Base-by-base conservation (phyloP, 108 stramenopile genomes). In the Cyclotella baltica region DNA sequence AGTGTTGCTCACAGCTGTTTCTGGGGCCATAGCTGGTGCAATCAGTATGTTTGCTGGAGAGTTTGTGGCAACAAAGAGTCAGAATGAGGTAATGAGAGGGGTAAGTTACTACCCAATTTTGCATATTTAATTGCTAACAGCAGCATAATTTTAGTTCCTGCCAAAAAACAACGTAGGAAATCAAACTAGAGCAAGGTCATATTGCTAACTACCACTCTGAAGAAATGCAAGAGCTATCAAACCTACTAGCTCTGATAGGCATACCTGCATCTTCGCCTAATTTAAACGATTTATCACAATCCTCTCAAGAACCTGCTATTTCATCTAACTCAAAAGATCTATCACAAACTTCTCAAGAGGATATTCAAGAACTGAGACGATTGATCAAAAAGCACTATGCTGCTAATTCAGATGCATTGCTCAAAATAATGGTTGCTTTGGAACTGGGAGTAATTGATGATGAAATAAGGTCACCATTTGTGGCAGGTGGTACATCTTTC, bases 371-470 rank as follows among this genome's bases (percentile, higher is more conserved):
- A 38, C 61, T 93, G 18, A 81, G 73, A 57, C 52, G 78, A 27
- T 66, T 63, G 22, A 65, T 93, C 3, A 50, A 66, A 3, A 36
- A 67, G 3, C 83, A 87, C 59, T 93, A 93, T 61, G 64, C 62
- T 55, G 47, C 62, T 33, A 84, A 93, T 70, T 80, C 88, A 8
- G 87, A 89, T 43, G 88, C 89, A 11, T 73, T 93, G 13, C 62
- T 90, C 40, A 87, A 93, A 67, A 72, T 90, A 11, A 93, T 93
- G 92, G 83, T 79, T 28, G 87, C 89, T 31, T 74, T 93, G 10
- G 92, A 93, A 76, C 90, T 93, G 47, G 92, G 92, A 52, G 87
- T 93, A 13, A 64, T 93, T 8, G 92, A 93, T 37, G 79, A 85
- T 29, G 92, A 93, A 70, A 59, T 80, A 13, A 71, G 92, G 53